These are phyloP conservation scores for Periconia sp. DNA, from an alignment of 2,329 filamentous ascomycete species.

Conservation along the genomic window DNA sequence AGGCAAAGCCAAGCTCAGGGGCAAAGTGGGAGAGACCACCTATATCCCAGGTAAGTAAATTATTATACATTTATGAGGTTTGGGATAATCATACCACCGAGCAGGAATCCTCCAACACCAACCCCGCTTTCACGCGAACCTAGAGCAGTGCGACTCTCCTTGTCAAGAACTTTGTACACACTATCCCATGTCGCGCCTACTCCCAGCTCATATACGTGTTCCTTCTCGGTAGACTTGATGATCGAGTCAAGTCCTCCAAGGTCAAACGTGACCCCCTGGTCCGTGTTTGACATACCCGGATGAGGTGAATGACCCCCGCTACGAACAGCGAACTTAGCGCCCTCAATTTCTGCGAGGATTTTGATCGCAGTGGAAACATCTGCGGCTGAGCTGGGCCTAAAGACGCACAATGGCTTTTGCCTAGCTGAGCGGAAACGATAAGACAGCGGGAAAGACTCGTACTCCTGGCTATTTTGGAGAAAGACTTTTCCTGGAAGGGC, in stretches of 20 bases:
- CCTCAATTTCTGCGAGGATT: background rate
- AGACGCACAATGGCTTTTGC: too few relatives aligned
- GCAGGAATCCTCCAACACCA: too few relatives aligned
- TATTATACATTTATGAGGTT: background rate
- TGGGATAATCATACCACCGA: too few relatives aligned
- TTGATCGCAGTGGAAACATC: too few relatives aligned
- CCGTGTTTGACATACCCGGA: constrained; percentile 7
- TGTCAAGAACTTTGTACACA: background rate
- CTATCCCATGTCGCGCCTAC: background rate
- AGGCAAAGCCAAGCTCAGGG: constrained; percentile 12
- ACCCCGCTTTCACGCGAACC: background rate
- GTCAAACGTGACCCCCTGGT: constrained; percentile 12
- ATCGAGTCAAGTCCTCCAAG: too few relatives aligned
- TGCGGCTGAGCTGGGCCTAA: too few relatives aligned
- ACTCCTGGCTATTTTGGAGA: too few relatives aligned
- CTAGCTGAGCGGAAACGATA: too few relatives aligned
- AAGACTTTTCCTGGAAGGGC: too few relatives aligned
- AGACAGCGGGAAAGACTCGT: too few relatives aligned
- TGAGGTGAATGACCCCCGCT: constrained; percentile 2
- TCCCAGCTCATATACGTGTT: background rate
- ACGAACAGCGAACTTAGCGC: background rate
- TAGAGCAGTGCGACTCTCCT: background rate
- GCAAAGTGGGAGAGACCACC: background rate
- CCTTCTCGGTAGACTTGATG: too few relatives aligned
- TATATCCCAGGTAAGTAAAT: background rate